phyloP scores from a whole-genome alignment of 768 basidiomycete species.

The Tephrocybe rancida region DNA sequence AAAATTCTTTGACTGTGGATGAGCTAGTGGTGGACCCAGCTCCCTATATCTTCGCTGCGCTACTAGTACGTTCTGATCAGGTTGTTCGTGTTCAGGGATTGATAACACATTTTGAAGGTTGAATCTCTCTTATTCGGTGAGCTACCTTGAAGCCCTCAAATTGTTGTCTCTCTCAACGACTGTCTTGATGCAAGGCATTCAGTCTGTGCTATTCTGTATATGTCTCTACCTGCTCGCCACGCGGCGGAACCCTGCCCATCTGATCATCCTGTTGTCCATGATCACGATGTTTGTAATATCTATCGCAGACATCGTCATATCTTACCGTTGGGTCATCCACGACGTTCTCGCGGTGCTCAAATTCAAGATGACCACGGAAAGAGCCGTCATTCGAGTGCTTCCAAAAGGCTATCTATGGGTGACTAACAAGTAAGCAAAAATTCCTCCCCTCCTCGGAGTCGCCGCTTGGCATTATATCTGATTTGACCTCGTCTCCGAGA shows the following conservation, averaged over 20 bases:
- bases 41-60: conserved; percentile 2
- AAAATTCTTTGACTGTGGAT: not conserved
- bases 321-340: conserved; percentile 30
- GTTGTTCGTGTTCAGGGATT: not conserved
- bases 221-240: conserved; percentile 35
- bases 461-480: not conserved
- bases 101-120: not conserved
- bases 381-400: not conserved
- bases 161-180: too few species aligned
- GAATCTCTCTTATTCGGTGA: conserved; percentile 17
- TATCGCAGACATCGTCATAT: conserved; percentile 34
- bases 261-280: conserved; percentile 31
- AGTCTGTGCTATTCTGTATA: conserved; percentile 36
- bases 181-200: conserved; percentile 39
- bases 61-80: conserved; percentile 1
- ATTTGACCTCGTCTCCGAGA: not conserved
- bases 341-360: conserved; percentile 16
- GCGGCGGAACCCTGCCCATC: conserved; percentile 24
- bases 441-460: not conserved
- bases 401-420: conserved; percentile 39
- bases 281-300: conserved; percentile 38
- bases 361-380: not conserved
- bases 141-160: not conserved
- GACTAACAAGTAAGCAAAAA: conserved; percentile 36
- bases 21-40: not conserved